Evolutionary conservation across 305 asterid genomes (phyloP).

Genomic region (Fraxinus sp.): DNA sequence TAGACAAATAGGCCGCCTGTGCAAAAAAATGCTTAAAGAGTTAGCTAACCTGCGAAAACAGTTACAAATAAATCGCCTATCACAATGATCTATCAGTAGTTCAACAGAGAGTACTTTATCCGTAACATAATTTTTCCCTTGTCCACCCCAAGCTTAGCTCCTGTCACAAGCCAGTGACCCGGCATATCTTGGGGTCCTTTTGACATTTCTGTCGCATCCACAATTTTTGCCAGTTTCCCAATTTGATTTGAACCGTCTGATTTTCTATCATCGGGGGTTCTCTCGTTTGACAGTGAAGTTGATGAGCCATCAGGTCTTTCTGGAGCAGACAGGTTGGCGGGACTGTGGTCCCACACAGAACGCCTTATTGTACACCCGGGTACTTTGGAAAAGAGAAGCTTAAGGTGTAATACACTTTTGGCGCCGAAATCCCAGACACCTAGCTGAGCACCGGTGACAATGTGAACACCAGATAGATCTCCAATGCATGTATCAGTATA

Average conservation of each 20-base stretch:
- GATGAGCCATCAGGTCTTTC: conserved; percentile 65
- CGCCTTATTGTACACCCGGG: conserved; percentile 98
- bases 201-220: conserved; percentile 90
- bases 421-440: conserved; percentile 98
- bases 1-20: conserved; percentile 29
- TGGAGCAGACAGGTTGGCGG: conserved; percentile 50
- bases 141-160: conserved; percentile 98
- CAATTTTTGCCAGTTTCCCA: conserved; percentile 83
- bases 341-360: conserved; percentile 98
- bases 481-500: conserved; percentile 83
- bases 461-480: conserved; percentile 92
- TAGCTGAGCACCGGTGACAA: conserved; percentile 94
- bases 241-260: conserved; percentile 34
- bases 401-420: conserved; percentile 82
- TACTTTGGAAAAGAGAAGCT: conserved; percentile 89
- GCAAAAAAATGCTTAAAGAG: conserved; percentile 29
- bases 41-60: conserved; percentile 27
- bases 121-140: conserved; percentile 81
- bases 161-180: conserved; percentile 96
- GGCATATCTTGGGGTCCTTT: conserved; percentile 97
- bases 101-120: conserved; percentile 82
- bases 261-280: conserved; percentile 15
- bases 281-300: conserved; percentile 48
- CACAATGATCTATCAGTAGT: conserved; percentile 55
- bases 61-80: conserved; percentile 10